Evolutionary conservation across 208 protist species (phyloP).

Genomic region (Lotmaria passim): DNA sequence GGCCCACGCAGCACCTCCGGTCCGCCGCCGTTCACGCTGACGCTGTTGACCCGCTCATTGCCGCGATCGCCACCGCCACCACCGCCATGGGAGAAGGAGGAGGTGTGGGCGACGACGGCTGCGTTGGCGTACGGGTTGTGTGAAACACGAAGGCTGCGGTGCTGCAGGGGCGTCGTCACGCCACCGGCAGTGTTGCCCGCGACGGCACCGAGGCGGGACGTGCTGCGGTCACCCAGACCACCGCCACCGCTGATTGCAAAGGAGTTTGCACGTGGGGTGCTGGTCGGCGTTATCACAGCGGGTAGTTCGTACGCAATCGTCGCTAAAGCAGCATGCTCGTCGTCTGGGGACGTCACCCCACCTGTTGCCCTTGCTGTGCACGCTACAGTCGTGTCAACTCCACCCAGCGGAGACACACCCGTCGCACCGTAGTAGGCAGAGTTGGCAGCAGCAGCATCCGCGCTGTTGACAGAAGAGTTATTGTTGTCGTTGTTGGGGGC

Average conservation of each 20-base stretch:
- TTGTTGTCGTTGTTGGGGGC: neutral
- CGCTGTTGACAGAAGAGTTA: neutral
- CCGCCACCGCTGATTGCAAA: neutral
- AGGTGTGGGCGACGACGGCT: neutral
- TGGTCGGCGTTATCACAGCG: neutral
- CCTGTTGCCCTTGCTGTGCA: neutral
- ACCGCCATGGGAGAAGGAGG: neutral
- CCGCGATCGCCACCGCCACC: neutral
- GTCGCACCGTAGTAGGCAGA: constrained; percentile 23
- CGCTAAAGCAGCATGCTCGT: neutral
- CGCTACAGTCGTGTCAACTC: constrained; percentile 3
- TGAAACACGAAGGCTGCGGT: constrained; percentile 18
- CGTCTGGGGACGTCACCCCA: neutral
- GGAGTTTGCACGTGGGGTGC: neutral
- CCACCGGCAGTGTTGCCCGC: neutral
- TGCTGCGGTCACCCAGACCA: neutral
- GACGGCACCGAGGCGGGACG: neutral
- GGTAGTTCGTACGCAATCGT: constrained; percentile 5
- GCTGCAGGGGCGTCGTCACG: constrained; percentile 2
- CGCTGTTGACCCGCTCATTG: neutral
- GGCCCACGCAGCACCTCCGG: neutral
- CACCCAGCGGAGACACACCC: constrained; percentile 20
- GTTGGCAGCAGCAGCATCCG: neutral
- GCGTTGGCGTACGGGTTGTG: constrained; percentile 28
- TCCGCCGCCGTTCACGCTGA: neutral